phyloP scores from a whole-genome alignment of 2,329 filamentous ascomycete species.

The Curvularia eragrostidis region DNA sequence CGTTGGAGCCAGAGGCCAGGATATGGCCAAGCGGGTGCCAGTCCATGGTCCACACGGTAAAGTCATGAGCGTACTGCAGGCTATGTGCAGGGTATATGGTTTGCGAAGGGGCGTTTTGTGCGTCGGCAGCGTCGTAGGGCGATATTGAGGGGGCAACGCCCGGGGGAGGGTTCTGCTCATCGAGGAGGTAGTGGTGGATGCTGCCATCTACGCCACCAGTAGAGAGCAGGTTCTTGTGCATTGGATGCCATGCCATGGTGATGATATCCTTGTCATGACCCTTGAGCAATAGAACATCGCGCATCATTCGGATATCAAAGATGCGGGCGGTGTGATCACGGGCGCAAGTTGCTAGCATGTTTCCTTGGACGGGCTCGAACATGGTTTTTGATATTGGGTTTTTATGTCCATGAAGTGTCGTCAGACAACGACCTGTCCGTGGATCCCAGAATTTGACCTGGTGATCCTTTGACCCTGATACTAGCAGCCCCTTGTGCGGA shows the following conservation, averaged over 20 bases:
- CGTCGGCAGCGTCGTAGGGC: slow-evolving; percentile 85
- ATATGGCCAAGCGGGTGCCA: slow-evolving; percentile 98
- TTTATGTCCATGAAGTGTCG: slow-evolving; percentile 94
- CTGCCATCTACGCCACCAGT: slow-evolving; percentile 91
- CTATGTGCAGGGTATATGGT: slow-evolving; percentile 92
- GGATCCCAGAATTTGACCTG: slow-evolving; percentile 98
- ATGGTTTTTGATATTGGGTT: slow-evolving; percentile 93
- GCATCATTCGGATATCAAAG: slow-evolving; percentile 98
- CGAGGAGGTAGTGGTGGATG: slow-evolving; percentile 91
- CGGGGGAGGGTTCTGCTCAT: slow-evolving; percentile 85
- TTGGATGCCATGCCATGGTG: slow-evolving; percentile 89
- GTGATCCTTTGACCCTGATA: slow-evolving; percentile 97
- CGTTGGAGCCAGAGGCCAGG: slow-evolving; percentile 92
- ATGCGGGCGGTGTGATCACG: slow-evolving; percentile 91
- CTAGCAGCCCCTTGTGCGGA: slow-evolving; percentile 88
- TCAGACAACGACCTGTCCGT: slow-evolving; percentile 85
- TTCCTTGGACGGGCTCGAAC: slow-evolving; percentile 85
- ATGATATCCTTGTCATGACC: slow-evolving; percentile 97
- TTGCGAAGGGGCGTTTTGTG: slow-evolving; percentile 79
- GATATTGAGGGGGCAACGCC: slow-evolving; percentile 75
- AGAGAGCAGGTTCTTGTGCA: slow-evolving; percentile 86
- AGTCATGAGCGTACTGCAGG: slow-evolving; percentile 86
- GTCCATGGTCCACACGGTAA: slow-evolving; percentile 95
- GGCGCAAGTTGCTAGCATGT: slow-evolving; percentile 88
- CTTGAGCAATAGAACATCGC: slow-evolving; percentile 89